Base-by-base conservation (phyloP, 73 alveolate genomes). In the Uronychia setigera region DNA sequence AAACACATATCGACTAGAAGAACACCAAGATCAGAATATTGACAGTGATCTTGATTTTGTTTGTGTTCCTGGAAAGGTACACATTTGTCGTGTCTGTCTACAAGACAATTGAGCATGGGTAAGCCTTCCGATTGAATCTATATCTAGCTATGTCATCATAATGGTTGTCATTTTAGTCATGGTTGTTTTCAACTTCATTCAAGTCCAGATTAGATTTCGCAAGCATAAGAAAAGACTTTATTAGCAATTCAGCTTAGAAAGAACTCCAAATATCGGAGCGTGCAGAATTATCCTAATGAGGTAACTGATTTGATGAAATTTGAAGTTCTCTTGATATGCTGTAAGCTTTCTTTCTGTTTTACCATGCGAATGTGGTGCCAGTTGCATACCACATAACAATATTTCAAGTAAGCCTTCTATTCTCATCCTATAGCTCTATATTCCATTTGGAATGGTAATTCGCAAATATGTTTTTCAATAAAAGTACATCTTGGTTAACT, bases 281-380 rank as follows among this genome's bases (percentile, higher is more conserved):
- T 84, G 92, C 27, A 74, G 84, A 1, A 76, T 79, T 30, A 83
- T 78, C n/a, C n/a, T n/a, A n/a, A n/a, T n/a, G n/a, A n/a, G n/a
- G n/a, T n/a, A n/a, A n/a, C n/a, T n/a, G n/a, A n/a, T n/a, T n/a
- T n/a, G n/a, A n/a, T n/a, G n/a, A n/a, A n/a, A n/a, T n/a, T n/a
- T n/a, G n/a, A n/a, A n/a, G n/a, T n/a, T 33, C 84, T 0, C 83
- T 89, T 29, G 95, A 89, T 60, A 79, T 89, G 92, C 79, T 89
- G 58, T 89, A 89, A 46, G 92, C 87, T 1, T 89, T 89, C 77
- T 89, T 89, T 74, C 79, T 89, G 90, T 89, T 89, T 74, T 89
- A 88, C 88, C 90, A 92, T 0, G 95, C 95, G 0, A 89, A 89
- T 57, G 95, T 78, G 31, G 80, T 89, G 67, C 92, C 95, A 5